A percentile compares a stretch with the other conserved stretches of the same genome.
Conservation (phyloP, 169 alveolate species). For the Cryptosporidium baileyi region DNA sequence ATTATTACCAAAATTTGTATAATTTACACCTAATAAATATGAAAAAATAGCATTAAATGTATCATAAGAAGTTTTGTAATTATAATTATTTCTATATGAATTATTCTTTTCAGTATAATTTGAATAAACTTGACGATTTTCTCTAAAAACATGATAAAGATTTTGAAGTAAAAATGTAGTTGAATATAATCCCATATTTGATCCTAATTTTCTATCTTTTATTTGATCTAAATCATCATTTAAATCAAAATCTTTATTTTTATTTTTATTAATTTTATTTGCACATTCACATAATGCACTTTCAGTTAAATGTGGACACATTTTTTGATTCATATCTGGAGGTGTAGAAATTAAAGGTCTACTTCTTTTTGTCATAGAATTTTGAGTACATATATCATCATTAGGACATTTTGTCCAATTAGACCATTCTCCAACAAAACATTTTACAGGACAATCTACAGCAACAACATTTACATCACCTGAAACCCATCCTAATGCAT, state of each 20-base stretch:
- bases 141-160: slow-evolving; percentile 17
- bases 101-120: not conserved
- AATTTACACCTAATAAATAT: slow-evolving; percentile 33
- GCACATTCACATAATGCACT: slow-evolving; percentile 53
- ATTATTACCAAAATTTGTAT: slow-evolving; percentile 3
- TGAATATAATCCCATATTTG: slow-evolving; percentile 19
- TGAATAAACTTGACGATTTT: not conserved
- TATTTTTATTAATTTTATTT: not conserved
- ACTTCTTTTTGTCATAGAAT: slow-evolving; percentile 53
- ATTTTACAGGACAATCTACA: slow-evolving; percentile 58
- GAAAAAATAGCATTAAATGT: not conserved
- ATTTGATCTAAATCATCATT: not conserved
- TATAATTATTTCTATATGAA: not conserved
- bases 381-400: slow-evolving; percentile 25
- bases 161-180: not conserved
- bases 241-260: not conserved
- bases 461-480: slow-evolving; percentile 68
- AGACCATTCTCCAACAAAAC: slow-evolving; percentile 70
- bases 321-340: slow-evolving; percentile 63
- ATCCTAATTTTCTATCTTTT: not conserved
- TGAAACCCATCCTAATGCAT: slow-evolving; percentile 67
- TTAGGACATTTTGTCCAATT: slow-evolving; percentile 29
- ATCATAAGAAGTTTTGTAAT: not conserved
- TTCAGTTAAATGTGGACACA: slow-evolving; percentile 55
- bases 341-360: slow-evolving; percentile 69